A percentile compares a stretch with the other conserved stretches of the same genome.
phyloP scores from a whole-genome alignment of 148 eudicot species.

The Chenopodium suecicum region DNA sequence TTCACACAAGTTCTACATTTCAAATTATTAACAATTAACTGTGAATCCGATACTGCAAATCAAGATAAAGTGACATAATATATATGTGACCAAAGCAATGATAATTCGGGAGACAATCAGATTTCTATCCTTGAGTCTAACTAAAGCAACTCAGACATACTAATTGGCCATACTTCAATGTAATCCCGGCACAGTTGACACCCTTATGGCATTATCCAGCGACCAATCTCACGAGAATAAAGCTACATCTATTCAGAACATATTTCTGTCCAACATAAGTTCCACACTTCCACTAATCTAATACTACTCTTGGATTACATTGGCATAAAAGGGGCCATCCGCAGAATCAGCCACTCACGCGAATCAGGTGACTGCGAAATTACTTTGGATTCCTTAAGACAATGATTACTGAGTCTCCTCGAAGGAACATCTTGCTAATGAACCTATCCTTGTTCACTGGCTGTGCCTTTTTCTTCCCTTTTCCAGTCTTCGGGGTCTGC shows the following conservation, averaged over 20 bases:
- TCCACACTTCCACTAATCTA: not conserved
- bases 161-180: not conserved
- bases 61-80: not conserved
- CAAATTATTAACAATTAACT: not conserved
- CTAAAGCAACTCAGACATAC: not conserved
- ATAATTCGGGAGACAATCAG: not conserved
- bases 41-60: not conserved
- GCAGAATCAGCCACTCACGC: not conserved
- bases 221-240: not conserved
- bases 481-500: conserved; percentile 92
- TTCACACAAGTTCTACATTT: not conserved
- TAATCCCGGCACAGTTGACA: not conserved
- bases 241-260: conserved; percentile 6
- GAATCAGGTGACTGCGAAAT: conserved; percentile 21
- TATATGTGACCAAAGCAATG: not conserved
- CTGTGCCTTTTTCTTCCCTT: conserved; percentile 92
- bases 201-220: not conserved
- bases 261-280: not conserved
- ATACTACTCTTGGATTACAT: not conserved
- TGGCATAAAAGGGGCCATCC: not conserved
- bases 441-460: conserved; percentile 89
- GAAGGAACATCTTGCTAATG: conserved; percentile 95
- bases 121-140: not conserved
- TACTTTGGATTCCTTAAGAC: conserved; percentile 91
- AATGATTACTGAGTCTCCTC: conserved; percentile 93